Conservation (phyloP, 331 rosid genomes). For the Acacia concinna region DNA sequence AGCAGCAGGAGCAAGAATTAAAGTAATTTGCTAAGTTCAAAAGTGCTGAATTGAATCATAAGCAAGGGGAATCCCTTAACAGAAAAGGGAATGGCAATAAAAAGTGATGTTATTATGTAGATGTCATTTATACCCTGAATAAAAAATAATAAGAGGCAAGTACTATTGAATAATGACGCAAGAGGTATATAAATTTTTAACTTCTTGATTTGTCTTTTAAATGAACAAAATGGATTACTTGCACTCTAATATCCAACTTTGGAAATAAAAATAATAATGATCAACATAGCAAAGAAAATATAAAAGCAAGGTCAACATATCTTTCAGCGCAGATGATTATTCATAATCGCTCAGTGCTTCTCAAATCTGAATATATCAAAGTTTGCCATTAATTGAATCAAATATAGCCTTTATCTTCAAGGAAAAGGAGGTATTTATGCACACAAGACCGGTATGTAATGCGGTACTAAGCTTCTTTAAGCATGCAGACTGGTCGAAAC, state of each 20-base stretch:
- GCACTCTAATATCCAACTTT: neutral
- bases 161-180: neutral
- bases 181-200: neutral
- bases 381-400: neutral
- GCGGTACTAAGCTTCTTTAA: neutral
- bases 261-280: too few species aligned
- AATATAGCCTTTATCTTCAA: neutral
- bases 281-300: neutral
- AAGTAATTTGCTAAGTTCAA: neutral
- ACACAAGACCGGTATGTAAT: neutral
- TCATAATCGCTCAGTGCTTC: neutral
- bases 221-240: neutral
- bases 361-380: neutral
- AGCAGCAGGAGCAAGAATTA: slow-evolving; percentile 4
- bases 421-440: neutral
- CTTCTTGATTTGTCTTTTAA: neutral
- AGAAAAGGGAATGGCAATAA: neutral
- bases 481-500: neutral
- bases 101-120: neutral
- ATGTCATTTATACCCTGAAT: neutral
- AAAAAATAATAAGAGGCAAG: neutral
- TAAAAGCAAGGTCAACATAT: neutral
- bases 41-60: neutral
- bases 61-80: neutral
- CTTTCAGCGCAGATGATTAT: neutral